These are phyloP conservation scores for Aspergillus sparsus DNA, from an alignment of 495 filamentous ascomycete species.

Conservation along the genomic window DNA sequence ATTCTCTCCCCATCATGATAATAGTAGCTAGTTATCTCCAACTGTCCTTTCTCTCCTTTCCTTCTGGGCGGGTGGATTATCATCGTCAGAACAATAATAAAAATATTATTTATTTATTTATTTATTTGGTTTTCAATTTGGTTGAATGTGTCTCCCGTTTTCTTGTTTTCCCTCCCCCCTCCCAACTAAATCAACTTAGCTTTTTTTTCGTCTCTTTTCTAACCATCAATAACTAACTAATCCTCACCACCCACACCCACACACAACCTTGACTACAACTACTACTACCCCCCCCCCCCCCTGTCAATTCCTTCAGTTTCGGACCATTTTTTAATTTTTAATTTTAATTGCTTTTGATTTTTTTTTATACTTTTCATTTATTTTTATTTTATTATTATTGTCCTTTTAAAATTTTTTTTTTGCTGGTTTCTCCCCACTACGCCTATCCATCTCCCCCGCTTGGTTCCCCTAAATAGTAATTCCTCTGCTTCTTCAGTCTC, in stretches of 20 bases:
- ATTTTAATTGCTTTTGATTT: neutral
- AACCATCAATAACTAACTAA: neutral
- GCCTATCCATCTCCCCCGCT: constrained; percentile 16
- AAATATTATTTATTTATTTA: constrained; percentile 11
- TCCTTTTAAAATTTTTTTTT: constrained; percentile 4
- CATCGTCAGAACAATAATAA: too few relatives aligned
- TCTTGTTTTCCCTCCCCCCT: constrained; percentile 10
- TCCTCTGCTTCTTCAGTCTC: constrained; percentile 9
- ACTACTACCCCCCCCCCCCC: constrained; percentile 13
- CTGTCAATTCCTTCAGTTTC: constrained; percentile 18
- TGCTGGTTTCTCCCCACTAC: constrained; percentile 19
- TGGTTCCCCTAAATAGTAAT: constrained; percentile 20
- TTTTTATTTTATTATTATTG: neutral
- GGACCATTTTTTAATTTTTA: constrained; percentile 16
- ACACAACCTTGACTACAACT: too few relatives aligned
- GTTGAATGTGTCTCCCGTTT: neutral
- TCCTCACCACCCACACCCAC: neutral
- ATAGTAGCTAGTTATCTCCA: constrained; percentile 5
- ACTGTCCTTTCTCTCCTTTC: constrained; percentile 17
- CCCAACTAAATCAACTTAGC: neutral
- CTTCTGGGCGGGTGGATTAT: neutral
- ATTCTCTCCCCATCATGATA: constrained; percentile 26
- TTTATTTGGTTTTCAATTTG: constrained; percentile 16
- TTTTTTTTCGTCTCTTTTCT: constrained; percentile 7
- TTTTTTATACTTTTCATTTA: neutral